Conservation (phyloP, 2,329 filamentous ascomycete genomes). For the Aaosphaeria arxii region DNA sequence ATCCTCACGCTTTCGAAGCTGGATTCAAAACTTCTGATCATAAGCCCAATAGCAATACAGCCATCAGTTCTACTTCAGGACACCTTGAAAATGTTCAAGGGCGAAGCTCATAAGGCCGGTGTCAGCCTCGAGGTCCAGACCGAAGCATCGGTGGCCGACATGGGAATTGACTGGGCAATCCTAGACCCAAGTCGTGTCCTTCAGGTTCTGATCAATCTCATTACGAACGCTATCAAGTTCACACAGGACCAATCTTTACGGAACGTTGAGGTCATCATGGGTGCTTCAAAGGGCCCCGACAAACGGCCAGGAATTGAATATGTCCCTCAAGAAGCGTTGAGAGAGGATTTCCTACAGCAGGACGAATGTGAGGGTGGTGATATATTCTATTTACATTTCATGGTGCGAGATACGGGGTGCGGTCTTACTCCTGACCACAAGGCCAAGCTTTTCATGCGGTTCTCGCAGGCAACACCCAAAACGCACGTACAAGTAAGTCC, state of each 20-base stretch:
- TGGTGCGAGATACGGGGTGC: slow-evolving; percentile 31
- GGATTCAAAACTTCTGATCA: slow-evolving; percentile 29
- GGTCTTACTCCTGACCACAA: slow-evolving; percentile 30
- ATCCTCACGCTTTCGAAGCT: slow-evolving; percentile 40
- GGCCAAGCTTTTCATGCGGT: slow-evolving; percentile 28
- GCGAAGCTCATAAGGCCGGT: slow-evolving; percentile 26
- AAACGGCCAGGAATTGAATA: slow-evolving; percentile 14
- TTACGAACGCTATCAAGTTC: slow-evolving; percentile 50
- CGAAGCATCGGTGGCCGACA: slow-evolving; percentile 31
- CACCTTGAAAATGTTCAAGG: slow-evolving; percentile 39
- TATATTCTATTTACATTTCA: slow-evolving; percentile 24
- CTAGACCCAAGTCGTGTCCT: slow-evolving; percentile 43
- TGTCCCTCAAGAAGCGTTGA: slow-evolving; percentile 10
- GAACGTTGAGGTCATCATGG: slow-evolving; percentile 39
- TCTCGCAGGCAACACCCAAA: slow-evolving; percentile 31
- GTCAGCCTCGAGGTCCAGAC: slow-evolving; percentile 20
- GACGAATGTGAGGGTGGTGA: slow-evolving; percentile 25
- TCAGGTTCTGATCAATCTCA: slow-evolving; percentile 42
- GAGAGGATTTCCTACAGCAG: not conserved
- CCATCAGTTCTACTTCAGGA: slow-evolving; percentile 31
- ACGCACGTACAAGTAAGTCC: slow-evolving; percentile 16
- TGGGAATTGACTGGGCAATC: slow-evolving; percentile 38
- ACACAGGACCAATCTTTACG: slow-evolving; percentile 35
- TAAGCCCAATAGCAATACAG: slow-evolving; percentile 37
- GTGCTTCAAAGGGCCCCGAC: slow-evolving; percentile 4